These are phyloP conservation scores for Pyracantha coccinea DNA, from an alignment of 331 rosid species.

Conservation along the genomic window DNA sequence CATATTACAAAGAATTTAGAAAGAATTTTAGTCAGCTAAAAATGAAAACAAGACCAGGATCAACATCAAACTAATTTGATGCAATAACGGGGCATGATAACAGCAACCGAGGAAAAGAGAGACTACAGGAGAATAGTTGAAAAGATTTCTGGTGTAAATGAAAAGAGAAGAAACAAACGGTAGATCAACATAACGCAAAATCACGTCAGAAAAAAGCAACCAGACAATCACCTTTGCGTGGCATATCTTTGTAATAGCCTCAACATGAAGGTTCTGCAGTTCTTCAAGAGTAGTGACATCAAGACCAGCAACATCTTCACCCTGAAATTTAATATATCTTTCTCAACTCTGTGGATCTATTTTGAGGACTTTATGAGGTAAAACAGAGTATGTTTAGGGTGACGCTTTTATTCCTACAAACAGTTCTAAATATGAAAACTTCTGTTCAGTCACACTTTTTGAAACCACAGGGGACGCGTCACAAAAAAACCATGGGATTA, in stretches of 20 bases:
- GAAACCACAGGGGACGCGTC: background rate
- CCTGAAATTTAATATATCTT: conserved; percentile 22
- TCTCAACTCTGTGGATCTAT: background rate
- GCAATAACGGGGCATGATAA: background rate
- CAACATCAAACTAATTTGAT: background rate
- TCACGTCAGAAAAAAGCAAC: background rate
- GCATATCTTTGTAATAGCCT: conserved; percentile 70
- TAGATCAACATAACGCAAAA: background rate
- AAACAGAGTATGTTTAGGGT: background rate
- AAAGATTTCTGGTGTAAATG: background rate
- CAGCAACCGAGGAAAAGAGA: background rate
- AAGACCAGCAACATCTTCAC: conserved; percentile 54
- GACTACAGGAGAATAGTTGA: no score
- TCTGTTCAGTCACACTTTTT: background rate
- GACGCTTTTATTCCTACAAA: background rate
- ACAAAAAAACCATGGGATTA: background rate
- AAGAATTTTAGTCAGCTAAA: background rate
- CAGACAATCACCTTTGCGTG: conserved; percentile 53
- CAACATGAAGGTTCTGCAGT: conserved; percentile 70
- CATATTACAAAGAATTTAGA: conserved; percentile 7
- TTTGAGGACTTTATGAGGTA: background rate
- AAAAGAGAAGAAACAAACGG: background rate
- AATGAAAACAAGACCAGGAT: background rate
- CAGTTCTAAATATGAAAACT: background rate
- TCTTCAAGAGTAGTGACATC: conserved; percentile 56